Evolutionary conservation across 495 filamentous ascomycete species (phyloP).

Genomic region (Penicillium maclennaniae): DNA sequence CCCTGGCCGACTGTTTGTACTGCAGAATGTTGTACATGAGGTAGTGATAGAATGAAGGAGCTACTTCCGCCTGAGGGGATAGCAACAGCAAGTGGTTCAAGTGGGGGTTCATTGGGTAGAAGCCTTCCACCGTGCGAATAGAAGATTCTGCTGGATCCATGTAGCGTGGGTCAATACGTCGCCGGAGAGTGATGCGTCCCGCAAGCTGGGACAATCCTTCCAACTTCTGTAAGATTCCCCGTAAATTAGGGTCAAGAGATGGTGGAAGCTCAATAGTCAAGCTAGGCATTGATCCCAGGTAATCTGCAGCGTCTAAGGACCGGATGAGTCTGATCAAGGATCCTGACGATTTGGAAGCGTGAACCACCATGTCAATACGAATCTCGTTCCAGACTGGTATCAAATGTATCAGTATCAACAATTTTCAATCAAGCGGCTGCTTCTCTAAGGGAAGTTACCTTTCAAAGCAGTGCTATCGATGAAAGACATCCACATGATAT

Average conservation of each 20-base stretch:
- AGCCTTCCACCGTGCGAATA: constrained; percentile 70
- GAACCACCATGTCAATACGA: constrained; percentile 71
- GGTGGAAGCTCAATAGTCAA: constrained; percentile 77
- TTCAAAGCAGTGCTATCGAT: constrained; percentile 67
- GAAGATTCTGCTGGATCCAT: constrained; percentile 61
- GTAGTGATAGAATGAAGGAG: constrained; percentile 75
- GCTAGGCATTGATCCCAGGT: constrained; percentile 61
- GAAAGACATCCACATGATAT: constrained; percentile 70
- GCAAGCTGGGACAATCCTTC: constrained; percentile 56
- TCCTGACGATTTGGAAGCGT: constrained; percentile 65
- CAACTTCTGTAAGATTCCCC: constrained; percentile 56
- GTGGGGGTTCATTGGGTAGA: constrained; percentile 62
- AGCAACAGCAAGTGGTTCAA: constrained; percentile 72
- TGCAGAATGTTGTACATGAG: constrained; percentile 69
- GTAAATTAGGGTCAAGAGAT: constrained; percentile 57
- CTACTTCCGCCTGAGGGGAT: constrained; percentile 71
- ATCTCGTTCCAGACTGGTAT: constrained; percentile 67
- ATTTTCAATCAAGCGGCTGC: background rate
- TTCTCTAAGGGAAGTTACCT: constrained; percentile 36
- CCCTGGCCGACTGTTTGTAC: constrained; percentile 61
- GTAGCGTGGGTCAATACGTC: constrained; percentile 56
- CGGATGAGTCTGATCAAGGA: constrained; percentile 68
- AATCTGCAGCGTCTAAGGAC: constrained; percentile 71
- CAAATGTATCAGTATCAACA: constrained; percentile 6
- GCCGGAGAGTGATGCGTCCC: constrained; percentile 59